Conservation (phyloP, 805 yeast species). For the Kuraishia floccosa region DNA sequence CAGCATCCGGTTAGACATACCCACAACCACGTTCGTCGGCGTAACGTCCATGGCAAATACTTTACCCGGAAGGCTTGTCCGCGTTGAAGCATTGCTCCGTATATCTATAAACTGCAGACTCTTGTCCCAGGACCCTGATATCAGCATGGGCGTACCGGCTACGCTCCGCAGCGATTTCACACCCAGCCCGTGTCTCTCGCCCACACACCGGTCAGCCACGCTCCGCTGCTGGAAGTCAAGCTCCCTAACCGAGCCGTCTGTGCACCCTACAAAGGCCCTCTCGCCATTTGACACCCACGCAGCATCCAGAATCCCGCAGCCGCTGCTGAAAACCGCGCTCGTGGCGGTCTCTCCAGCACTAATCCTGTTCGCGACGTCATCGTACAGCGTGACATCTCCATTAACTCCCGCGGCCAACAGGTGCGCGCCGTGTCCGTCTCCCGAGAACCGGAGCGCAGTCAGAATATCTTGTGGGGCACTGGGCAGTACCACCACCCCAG, state of each 20-base stretch:
- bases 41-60: conserved; percentile 53
- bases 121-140: conserved; percentile 58
- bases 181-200: conserved; percentile 25
- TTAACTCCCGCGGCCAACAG: conserved; percentile 1
- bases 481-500: no score
- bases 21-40: conserved; percentile 34
- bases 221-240: conserved; percentile 37
- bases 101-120: conserved; percentile 35
- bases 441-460: background rate
- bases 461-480: conserved; percentile 1
- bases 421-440: no score
- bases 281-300: background rate
- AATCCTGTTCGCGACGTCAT: background rate
- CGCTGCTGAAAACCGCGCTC: background rate
- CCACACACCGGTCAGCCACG: conserved; percentile 10
- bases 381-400: conserved; percentile 2
- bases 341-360: background rate
- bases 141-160: conserved; percentile 18
- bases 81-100: conserved; percentile 12
- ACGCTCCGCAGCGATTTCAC: conserved; percentile 22
- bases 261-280: conserved; percentile 21
- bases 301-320: conserved; percentile 1
- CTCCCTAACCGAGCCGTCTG: conserved; percentile 42
- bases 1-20: conserved; percentile 38
- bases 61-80: conserved; percentile 27